Conservation (phyloP, 176 grass and related monocot genomes). For the Aegilops speltoides region DNA sequence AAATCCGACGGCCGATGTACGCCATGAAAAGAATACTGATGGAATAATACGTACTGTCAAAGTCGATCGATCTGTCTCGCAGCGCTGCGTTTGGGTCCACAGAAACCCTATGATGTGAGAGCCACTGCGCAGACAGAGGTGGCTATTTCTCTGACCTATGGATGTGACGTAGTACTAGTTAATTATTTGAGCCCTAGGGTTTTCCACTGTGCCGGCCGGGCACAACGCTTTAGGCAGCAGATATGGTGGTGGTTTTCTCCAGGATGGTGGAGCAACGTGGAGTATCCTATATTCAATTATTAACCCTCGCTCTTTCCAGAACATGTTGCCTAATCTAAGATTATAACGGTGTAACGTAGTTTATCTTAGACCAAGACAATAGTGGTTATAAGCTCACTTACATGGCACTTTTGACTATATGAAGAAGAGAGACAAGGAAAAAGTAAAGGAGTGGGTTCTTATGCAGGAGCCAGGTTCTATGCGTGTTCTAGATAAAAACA, state of each 20-base stretch:
- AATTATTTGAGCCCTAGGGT: slow-evolving; percentile 42
- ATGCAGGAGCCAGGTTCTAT: no score
- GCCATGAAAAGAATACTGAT: neutral
- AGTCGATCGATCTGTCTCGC: neutral
- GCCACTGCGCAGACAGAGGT: neutral
- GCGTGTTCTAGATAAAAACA: no score
- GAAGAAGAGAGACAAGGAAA: no score
- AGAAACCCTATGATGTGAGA: neutral
- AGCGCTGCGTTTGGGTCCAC: neutral
- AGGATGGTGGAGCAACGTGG: neutral
- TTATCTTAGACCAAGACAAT: neutral
- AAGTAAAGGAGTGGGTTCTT: no score
- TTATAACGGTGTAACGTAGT: neutral
- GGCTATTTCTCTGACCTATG: neutral
- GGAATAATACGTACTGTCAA: neutral
- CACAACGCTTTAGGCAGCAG: slow-evolving; percentile 23
- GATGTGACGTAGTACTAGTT: slow-evolving; percentile 25
- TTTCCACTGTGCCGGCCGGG: slow-evolving; percentile 15
- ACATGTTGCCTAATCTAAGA: neutral
- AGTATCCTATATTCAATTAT: neutral
- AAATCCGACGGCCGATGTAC: neutral
- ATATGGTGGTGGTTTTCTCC: neutral
- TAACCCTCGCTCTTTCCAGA: neutral
- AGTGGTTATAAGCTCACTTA: no score
- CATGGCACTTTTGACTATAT: no score